phyloP scores from a whole-genome alignment of 1,139 yeast genomes.

The Suhomyces wounanorum region DNA sequence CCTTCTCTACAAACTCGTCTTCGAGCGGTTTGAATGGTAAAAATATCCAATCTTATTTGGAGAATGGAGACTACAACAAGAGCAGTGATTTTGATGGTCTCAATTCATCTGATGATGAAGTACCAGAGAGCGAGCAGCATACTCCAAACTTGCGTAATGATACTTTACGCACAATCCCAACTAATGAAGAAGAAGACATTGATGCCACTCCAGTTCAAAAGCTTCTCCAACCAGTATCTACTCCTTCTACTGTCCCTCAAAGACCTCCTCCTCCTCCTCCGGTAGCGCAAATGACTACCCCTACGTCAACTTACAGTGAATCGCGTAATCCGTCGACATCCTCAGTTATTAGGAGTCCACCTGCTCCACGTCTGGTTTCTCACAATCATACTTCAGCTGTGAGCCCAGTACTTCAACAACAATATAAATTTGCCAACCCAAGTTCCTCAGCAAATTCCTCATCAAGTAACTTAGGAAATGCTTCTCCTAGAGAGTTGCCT shows the following conservation, averaged over 20 bases:
- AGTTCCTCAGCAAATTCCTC: slow-evolving; percentile 18
- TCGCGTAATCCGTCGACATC: slow-evolving; percentile 23
- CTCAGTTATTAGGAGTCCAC: slow-evolving; percentile 27
- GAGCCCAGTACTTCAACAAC: slow-evolving; percentile 33
- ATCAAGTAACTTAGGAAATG: slow-evolving; percentile 9
- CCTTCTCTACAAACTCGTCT: slow-evolving; percentile 28
- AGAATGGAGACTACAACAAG: slow-evolving; percentile 14
- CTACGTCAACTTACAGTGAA: slow-evolving; percentile 4
- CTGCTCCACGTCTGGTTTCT: slow-evolving; percentile 12
- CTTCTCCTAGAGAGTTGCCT: slow-evolving; percentile 30
- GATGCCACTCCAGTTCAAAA: slow-evolving; percentile 21
- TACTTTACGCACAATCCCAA: slow-evolving; percentile 34
- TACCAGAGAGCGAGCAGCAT: slow-evolving; percentile 1
- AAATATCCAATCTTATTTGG: slow-evolving; percentile 11
- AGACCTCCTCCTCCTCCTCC: slow-evolving; percentile 11
- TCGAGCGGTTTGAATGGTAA: slow-evolving; percentile 14
- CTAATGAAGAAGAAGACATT: slow-evolving; percentile 40
- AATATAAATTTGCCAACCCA: slow-evolving; percentile 16
- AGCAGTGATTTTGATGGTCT: slow-evolving; percentile 19
- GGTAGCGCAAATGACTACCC: background rate
- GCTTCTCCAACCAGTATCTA: slow-evolving; percentile 3
- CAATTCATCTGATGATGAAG: slow-evolving; percentile 7
- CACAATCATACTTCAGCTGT: slow-evolving; percentile 38
- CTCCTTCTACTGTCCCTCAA: background rate
- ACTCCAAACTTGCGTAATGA: slow-evolving; percentile 23